Conservation (phyloP, 768 basidiomycete genomes). For the Naganishia randhawae region DNA sequence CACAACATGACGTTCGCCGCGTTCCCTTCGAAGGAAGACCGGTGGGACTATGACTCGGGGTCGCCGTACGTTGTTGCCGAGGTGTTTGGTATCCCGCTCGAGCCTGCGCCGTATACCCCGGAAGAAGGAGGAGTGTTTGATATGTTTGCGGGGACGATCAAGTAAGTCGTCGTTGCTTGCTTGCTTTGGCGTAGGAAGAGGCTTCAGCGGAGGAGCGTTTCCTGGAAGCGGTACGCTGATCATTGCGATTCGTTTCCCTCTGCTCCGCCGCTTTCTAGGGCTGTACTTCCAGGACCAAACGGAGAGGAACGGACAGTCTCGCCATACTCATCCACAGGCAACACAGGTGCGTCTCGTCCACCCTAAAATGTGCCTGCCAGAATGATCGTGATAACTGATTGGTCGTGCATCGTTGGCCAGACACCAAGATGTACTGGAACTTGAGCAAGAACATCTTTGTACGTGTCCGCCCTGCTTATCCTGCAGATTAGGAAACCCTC, state of each 20-base stretch:
- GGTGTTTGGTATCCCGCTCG: slow-evolving; percentile 38
- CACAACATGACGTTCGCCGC: slow-evolving; percentile 18
- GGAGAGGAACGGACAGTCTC: slow-evolving; percentile 40
- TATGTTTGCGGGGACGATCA: slow-evolving; percentile 46
- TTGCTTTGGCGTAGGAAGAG: no score
- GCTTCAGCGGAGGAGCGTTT: no score
- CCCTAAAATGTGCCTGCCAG: not conserved
- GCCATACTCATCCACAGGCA: slow-evolving; percentile 41
- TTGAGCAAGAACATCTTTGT: slow-evolving; percentile 43
- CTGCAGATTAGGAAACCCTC: not conserved
- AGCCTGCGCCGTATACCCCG: slow-evolving; percentile 44
- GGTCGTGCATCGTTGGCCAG: no score
- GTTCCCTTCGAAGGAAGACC: not conserved
- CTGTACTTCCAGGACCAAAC: slow-evolving; percentile 36
- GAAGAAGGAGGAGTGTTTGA: slow-evolving; percentile 42
- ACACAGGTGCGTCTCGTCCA: slow-evolving; percentile 2
- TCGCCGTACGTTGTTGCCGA: slow-evolving; percentile 23
- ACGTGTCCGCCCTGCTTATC: not conserved
- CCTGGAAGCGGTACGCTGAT: no score
- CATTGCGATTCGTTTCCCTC: not conserved
- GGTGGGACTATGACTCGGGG: not conserved
- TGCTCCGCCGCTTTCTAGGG: no score
- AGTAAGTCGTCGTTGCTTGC: slow-evolving; percentile 32
- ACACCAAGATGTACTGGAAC: slow-evolving; percentile 44
- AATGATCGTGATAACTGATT: not conserved